Base-by-base conservation (phyloP, 208 protist genomes). In the Leishmania tropica region DNA sequence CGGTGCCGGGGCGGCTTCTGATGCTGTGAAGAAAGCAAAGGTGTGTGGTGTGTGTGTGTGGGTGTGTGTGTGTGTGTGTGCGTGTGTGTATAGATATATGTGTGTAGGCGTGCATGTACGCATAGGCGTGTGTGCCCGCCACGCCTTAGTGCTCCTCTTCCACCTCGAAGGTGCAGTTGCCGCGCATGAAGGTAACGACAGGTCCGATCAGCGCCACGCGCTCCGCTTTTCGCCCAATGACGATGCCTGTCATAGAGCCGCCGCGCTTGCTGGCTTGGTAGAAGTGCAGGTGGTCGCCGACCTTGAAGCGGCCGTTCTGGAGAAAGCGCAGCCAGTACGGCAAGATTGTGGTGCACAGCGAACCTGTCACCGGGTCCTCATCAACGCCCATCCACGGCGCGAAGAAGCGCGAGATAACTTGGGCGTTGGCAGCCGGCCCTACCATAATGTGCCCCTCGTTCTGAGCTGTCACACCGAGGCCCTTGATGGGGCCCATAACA, bases 401-500 rank as follows among this genome's bases (percentile, higher is more conserved):
- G 72, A 96, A 96, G 86, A 94, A 90, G 78, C 93, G 91, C 35
- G 93, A 93, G 35, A 94, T 73, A 37, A 95, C 80, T 19, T 94
- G 84, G 19, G 86, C 54, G 60, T 81, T 78, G 64, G 76, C 76
- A 28, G 87, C 83, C 15, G 73, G 72, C 3, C 83, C 89, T n/a
- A 54, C 67, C 37, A n/a, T 79, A 45, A 91, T 71, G 40, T 86
- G 78, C 21, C 81, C 79, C 24, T 82, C 76, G 87, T 90, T 91
- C 51, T 86, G 31, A 2, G 87, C 81, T 13, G 88, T 89, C 17
- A 90, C 82, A 47, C 85, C 85, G 64, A 94, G 71, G n/a, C 75
- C 83, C 68, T 60, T 72, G n/a, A 87, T 73, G 31, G 72, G 40
- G 31, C 75, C 72, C 19, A 94, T 82, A 75, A 84, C 72, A 19